Conservation (phyloP, 257 asterid species). For the Solanum peruvianum region DNA sequence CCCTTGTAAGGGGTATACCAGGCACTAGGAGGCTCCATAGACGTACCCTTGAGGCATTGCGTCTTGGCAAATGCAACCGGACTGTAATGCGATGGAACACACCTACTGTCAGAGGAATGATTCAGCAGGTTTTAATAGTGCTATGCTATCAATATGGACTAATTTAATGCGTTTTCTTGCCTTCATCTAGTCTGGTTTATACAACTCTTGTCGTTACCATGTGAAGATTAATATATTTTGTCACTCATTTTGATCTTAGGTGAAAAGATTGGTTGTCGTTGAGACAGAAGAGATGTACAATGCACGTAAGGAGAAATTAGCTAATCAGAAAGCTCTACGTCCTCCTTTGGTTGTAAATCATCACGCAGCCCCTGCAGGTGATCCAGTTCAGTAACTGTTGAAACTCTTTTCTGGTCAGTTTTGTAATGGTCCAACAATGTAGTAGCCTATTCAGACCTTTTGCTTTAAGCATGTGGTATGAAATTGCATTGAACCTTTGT, state of each 20-base stretch:
- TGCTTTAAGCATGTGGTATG: not conserved
- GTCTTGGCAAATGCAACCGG: constrained; percentile 80
- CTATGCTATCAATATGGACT: not conserved
- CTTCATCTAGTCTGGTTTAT: not conserved
- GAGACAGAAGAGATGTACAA: constrained; percentile 76
- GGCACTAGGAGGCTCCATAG: constrained; percentile 92
- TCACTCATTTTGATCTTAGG: constrained; percentile 17
- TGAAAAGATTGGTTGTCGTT: constrained; percentile 61
- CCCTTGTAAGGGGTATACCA: constrained; percentile 94
- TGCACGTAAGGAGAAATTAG: constrained; percentile 52
- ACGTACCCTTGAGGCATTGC: constrained; percentile 88
- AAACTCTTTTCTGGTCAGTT: constrained; percentile 9
- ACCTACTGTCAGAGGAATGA: constrained; percentile 86
- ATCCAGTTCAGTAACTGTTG: constrained; percentile 14
- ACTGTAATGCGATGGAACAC: constrained; percentile 77
- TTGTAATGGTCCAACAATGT: not conserved
- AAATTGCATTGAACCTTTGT: not conserved
- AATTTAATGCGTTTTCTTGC: not conserved
- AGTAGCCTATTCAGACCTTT: not conserved
- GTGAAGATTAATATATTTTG: not conserved
- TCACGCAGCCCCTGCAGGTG: constrained; percentile 15
- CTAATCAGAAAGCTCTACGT: constrained; percentile 48
- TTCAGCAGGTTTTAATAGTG: constrained; percentile 58
- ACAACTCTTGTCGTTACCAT: not conserved
- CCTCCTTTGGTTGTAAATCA: constrained; percentile 58